A percentile compares a stretch with the other conserved stretches of the same genome.
Evolutionary conservation across 371 early-diverging fungal species (phyloP).

Genomic region (Batkoa obscura): DNA sequence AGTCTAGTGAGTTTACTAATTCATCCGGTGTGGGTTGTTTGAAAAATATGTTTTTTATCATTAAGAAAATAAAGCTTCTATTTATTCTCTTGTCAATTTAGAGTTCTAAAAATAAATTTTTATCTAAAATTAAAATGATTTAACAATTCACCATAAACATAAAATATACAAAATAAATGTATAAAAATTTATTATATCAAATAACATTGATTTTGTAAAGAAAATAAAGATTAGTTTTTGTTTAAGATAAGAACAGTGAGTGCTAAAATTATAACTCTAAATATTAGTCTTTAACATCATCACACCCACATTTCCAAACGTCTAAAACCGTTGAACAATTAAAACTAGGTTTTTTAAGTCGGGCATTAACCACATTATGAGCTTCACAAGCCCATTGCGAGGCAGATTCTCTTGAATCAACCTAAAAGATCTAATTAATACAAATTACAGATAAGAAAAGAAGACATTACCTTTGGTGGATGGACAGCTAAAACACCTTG

Average conservation of each 20-base stretch:
- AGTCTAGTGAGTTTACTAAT: neutral
- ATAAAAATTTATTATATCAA: no score
- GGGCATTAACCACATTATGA: conserved; percentile 92
- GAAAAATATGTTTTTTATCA: conserved; percentile 3
- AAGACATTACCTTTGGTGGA: conserved; percentile 54
- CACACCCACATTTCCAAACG: conserved; percentile 84
- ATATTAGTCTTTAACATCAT: conserved; percentile 13
- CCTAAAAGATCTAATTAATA: conserved; percentile 6
- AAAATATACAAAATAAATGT: no score
- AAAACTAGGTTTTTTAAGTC: conserved; percentile 69
- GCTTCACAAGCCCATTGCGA: conserved; percentile 85
- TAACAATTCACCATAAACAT: no score
- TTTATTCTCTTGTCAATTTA: no score
- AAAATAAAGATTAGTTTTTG: no score
- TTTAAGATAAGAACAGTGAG: no score
- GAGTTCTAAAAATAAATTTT: no score
- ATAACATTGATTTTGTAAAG: no score
- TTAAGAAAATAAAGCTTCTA: no score
- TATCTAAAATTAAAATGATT: no score
- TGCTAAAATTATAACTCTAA: no score
- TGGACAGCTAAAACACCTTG: conserved; percentile 49
- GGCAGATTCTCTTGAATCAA: conserved; percentile 45
- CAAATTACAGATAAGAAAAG: neutral
- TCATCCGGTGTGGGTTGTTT: conserved; percentile 6
- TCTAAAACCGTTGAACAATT: conserved; percentile 74